These are phyloP conservation scores for Creolimax fragrantissima DNA, from an alignment of 78 protist genomes.

Conservation along the genomic window DNA sequence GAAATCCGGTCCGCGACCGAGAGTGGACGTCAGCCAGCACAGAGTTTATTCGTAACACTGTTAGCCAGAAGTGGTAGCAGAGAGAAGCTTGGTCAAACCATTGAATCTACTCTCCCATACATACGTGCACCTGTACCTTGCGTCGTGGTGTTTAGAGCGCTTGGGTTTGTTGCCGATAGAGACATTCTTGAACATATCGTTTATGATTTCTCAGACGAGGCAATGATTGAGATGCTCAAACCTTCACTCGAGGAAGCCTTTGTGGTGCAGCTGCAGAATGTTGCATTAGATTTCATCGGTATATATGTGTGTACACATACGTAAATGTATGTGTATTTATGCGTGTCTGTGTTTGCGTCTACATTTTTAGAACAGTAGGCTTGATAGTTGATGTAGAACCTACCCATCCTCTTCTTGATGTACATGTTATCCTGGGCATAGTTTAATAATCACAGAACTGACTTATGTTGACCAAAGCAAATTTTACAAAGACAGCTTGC, in stretches of 20 bases:
- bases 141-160: constrained; percentile 87
- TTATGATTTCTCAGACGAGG: constrained; percentile 76
- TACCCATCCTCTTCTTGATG: too few relatives aligned
- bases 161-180: constrained; percentile 87
- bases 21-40: constrained; percentile 17
- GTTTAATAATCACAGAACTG: too few relatives aligned
- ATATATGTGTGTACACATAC: not conserved
- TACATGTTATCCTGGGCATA: too few relatives aligned
- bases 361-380: too few relatives aligned
- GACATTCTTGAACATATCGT: constrained; percentile 83
- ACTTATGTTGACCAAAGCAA: too few relatives aligned
- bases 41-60: constrained; percentile 53
- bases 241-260: constrained; percentile 91
- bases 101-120: constrained; percentile 57
- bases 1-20: constrained; percentile 86
- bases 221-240: constrained; percentile 73
- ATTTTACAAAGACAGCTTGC: too few relatives aligned
- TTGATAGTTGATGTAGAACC: too few relatives aligned
- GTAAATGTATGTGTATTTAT: not conserved
- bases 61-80: not conserved
- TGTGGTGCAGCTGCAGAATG: constrained; percentile 53
- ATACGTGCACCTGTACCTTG: constrained; percentile 79
- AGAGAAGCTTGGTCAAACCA: constrained; percentile 3
- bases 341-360: not conserved
- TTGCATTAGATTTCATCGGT: constrained; percentile 93